Evolutionary conservation across 768 basidiomycete genomes (phyloP).

Genomic region (Termitomyces sp.): DNA sequence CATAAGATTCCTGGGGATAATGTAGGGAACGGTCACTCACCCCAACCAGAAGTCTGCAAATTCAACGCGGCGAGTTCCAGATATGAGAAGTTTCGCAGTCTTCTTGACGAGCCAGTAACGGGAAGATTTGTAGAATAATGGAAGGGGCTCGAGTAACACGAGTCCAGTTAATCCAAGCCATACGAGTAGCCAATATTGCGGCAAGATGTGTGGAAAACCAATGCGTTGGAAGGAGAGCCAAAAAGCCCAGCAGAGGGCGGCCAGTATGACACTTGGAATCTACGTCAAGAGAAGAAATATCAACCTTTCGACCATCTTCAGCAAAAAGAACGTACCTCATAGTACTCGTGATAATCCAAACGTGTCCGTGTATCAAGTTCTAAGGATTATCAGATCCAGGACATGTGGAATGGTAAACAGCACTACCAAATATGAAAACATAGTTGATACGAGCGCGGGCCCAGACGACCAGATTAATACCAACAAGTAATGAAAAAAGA

Average conservation of each 20-base stretch:
- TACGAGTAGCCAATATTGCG: constrained; percentile 73
- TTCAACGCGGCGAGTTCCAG: constrained; percentile 74
- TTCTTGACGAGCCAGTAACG: constrained; percentile 80
- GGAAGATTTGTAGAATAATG: constrained; percentile 52
- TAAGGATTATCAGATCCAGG: constrained; percentile 16
- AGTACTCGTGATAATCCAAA: constrained; percentile 75
- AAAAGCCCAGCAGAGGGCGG: constrained; percentile 71
- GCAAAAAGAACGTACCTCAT: constrained; percentile 29
- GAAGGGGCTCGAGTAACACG: constrained; percentile 73
- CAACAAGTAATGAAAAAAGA: constrained; percentile 70
- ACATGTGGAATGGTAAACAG: constrained; percentile 8
- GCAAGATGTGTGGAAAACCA: constrained; percentile 45
- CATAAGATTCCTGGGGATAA: background rate
- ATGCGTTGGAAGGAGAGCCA: constrained; percentile 76
- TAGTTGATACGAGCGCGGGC: constrained; percentile 78
- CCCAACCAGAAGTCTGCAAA: constrained; percentile 91
- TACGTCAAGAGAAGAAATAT: constrained; percentile 21
- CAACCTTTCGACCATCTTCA: background rate
- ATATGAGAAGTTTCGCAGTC: constrained; percentile 53
- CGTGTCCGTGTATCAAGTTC: constrained; percentile 67
- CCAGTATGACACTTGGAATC: constrained; percentile 79
- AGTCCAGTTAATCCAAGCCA: constrained; percentile 66
- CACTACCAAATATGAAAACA: constrained; percentile 81
- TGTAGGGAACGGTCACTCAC: constrained; percentile 30
- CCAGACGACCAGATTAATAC: constrained; percentile 82